These are phyloP conservation scores for Pseudotulostoma volvatum DNA, from an alignment of 495 filamentous ascomycete species.

Conservation along the genomic window DNA sequence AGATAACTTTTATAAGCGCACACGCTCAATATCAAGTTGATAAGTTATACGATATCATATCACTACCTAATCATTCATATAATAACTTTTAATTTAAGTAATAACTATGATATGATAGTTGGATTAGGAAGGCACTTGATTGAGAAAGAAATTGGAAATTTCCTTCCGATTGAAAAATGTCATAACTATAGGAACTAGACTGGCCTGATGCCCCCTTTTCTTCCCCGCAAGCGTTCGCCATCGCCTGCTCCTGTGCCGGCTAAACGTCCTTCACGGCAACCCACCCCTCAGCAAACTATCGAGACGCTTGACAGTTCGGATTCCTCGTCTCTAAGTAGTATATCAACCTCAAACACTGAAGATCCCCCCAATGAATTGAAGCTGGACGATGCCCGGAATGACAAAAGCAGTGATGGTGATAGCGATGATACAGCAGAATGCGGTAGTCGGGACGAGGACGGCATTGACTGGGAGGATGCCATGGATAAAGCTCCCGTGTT, in stretches of 20 bases:
- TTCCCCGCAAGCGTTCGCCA: slow-evolving; percentile 29
- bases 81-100: no score
- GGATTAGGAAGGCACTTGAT: no score
- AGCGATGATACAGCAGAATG: slow-evolving; percentile 50
- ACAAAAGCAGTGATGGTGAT: slow-evolving; percentile 22
- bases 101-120: no score
- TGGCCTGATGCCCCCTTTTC: slow-evolving; percentile 33
- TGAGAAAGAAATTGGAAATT: no score
- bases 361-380: slow-evolving; percentile 3
- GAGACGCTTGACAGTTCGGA: slow-evolving; percentile 35
- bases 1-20: no score
- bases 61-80: no score
- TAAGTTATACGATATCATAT: no score
- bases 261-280: slow-evolving; percentile 38
- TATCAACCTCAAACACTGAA: slow-evolving; percentile 13
- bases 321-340: slow-evolving; percentile 49
- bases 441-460: slow-evolving; percentile 77
- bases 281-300: slow-evolving; percentile 28
- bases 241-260: slow-evolving; percentile 45
- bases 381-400: slow-evolving; percentile 8
- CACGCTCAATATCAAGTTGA: no score
- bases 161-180: no score
- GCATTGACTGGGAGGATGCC: slow-evolving; percentile 82
- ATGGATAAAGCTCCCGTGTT: slow-evolving; percentile 26
- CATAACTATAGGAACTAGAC: no score